Conservation (phyloP, 176 grass and related monocot species). For the Aegilops longissima region DNA sequence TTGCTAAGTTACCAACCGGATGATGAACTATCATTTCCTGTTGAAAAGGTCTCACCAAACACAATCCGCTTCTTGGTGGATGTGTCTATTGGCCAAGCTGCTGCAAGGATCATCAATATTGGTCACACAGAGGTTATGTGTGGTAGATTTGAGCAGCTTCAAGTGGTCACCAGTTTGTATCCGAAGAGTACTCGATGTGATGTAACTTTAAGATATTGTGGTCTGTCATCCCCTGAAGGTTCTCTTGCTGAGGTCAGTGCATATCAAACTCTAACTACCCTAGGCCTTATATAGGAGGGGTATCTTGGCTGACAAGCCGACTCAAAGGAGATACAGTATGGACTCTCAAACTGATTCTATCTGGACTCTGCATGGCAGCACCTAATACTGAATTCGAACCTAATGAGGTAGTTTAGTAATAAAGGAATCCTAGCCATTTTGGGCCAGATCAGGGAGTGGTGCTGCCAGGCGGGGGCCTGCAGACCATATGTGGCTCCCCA, state of each 20-base stretch:
- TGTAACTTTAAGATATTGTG: slow-evolving; percentile 81
- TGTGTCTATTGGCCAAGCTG: slow-evolving; percentile 89
- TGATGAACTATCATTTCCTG: slow-evolving; percentile 56
- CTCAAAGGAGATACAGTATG: neutral
- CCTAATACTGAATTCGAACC: neutral
- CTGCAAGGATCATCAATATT: slow-evolving; percentile 80
- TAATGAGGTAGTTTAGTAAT: neutral
- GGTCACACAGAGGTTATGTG: slow-evolving; percentile 71
- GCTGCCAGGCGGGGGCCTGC: neutral
- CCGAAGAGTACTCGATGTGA: slow-evolving; percentile 79
- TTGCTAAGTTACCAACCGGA: slow-evolving; percentile 81
- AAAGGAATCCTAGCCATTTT: neutral
- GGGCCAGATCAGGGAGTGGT: neutral
- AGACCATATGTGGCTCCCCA: neutral
- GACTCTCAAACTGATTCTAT: neutral
- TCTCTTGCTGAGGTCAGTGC: slow-evolving; percentile 65
- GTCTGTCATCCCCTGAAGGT: slow-evolving; percentile 92
- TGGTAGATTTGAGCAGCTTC: slow-evolving; percentile 96
- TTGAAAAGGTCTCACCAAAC: slow-evolving; percentile 61
- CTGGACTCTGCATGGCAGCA: neutral
- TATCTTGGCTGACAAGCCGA: neutral
- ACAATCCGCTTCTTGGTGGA: slow-evolving; percentile 71
- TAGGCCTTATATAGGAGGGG: neutral
- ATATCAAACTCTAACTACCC: neutral
- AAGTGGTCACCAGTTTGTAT: slow-evolving; percentile 75